These are phyloP conservation scores for Cladophialophora psammophila DNA, from an alignment of 2,329 filamentous ascomycete species.

Conservation along the genomic window DNA sequence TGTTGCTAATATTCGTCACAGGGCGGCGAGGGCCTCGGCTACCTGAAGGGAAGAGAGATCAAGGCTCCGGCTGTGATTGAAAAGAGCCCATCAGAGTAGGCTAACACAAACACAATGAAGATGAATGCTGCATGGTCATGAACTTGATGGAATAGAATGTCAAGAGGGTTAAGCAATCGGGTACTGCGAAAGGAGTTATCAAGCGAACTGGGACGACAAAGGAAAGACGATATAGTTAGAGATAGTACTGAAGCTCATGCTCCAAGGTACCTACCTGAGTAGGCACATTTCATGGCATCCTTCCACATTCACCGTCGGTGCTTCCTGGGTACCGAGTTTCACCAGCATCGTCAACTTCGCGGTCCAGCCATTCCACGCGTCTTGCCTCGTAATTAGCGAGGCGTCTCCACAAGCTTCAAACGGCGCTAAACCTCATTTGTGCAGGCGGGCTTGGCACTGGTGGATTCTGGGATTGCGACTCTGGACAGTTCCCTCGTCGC, in stretches of 20 bases:
- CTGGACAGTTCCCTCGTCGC: conserved; percentile 21
- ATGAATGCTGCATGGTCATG: not conserved
- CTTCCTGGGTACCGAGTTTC: not conserved
- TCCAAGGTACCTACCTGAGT: not conserved
- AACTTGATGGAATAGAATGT: conserved; percentile 8
- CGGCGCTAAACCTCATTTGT: not conserved
- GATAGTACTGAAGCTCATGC: not conserved
- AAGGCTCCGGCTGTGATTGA: conserved; percentile 71
- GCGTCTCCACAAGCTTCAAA: not conserved
- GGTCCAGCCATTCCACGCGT: not conserved
- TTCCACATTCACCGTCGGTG: not conserved
- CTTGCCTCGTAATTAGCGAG: not conserved
- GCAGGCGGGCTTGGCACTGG: conserved; percentile 12
- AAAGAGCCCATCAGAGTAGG: conserved; percentile 52
- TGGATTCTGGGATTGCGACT: conserved; percentile 13
- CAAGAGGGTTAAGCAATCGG: not conserved
- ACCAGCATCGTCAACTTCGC: no score
- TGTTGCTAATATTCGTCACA: conserved; percentile 42
- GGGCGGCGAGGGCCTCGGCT: conserved; percentile 69
- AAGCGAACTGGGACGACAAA: conserved; percentile 2
- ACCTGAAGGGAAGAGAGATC: conserved; percentile 65
- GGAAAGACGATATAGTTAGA: not conserved
- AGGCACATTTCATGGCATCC: not conserved
- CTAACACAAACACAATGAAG: not conserved
- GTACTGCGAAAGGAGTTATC: not conserved